Base-by-base conservation (phyloP, 2,329 filamentous ascomycete species). In the Samsoniella hepiali region DNA sequence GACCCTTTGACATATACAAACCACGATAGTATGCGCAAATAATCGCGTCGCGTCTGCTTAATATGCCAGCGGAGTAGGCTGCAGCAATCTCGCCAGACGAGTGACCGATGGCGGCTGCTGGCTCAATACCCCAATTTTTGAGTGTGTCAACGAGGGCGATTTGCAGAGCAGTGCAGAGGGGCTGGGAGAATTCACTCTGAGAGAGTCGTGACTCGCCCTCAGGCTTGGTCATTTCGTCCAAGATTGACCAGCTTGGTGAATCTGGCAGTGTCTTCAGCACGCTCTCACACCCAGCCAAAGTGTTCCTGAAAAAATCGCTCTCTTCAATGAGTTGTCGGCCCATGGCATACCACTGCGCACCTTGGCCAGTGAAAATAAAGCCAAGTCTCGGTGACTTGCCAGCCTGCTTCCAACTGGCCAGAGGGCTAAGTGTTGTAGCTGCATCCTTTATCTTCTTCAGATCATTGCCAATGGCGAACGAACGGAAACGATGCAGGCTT, bases 41-140 rank as follows among this genome's bases (percentile, higher is more conserved):
- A 7, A 73, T 68, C 1, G 72, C 68, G 29, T 70, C 67, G 1
- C 66, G 13, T 0, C 58, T 58, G 0, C 58, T 63, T 1, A 85
- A 55, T n/a, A 76, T 70, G 0, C 81, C 81, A 0, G 79, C 77
- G 0, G 81, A 78, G 65, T 82, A 84, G 0, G 79, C 82, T 0
- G 81, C 81, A 0, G 70, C 79, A n/a, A 83, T 82, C 65, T 84
- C 81, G 1, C 81, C 81, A 0, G 77, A 79, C 0, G 79, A 82
- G 65, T 83, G 81, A 2, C 81, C 81, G 2, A 81, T 72, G 0
- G 79, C 77, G 0, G 72, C 73, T 0, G 63, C 34, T 3, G 77
- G 73, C 0, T 54, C 44, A 17, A 81, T 61, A 1, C 74, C 74
- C 6, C 73, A 74, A 0, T 67, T 63, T 0, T 58, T n/a, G 0